phyloP scores from a whole-genome alignment of 345 rosid genomes.

The Geranium rotundifolium region DNA sequence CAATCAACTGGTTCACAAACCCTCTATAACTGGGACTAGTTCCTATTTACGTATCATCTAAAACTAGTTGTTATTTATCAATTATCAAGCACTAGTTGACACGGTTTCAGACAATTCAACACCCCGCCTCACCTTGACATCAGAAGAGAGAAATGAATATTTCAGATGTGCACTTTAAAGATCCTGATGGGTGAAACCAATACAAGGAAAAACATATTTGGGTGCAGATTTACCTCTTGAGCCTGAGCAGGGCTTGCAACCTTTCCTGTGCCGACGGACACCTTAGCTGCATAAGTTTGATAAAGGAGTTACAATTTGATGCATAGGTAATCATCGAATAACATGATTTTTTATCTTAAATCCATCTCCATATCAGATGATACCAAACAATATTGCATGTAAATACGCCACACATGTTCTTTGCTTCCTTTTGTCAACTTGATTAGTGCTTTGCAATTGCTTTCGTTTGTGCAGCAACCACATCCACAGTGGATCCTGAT shows the following conservation, averaged over 20 bases:
- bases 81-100: no score
- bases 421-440: not conserved
- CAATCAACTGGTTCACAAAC: not conserved
- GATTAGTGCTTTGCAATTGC: slow-evolving; percentile 28
- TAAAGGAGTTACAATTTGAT: not conserved
- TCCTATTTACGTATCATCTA: no score
- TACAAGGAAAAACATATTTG: no score
- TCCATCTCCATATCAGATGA: not conserved
- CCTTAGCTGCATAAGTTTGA: slow-evolving; percentile 29
- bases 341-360: not conserved
- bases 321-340: not conserved
- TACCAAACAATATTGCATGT: not conserved
- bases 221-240: slow-evolving; percentile 41
- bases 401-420: not conserved
- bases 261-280: slow-evolving; percentile 65
- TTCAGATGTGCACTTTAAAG: no score
- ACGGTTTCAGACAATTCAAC: no score
- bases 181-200: not conserved
- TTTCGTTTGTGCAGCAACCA: slow-evolving; percentile 61
- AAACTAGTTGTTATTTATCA: no score
- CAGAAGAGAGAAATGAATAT: no score
- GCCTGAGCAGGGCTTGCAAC: slow-evolving; percentile 76
- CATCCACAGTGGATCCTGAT: slow-evolving; percentile 55
- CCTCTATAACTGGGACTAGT: no score
- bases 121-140: no score